Evolutionary conservation across 2,329 filamentous ascomycete species (phyloP).

Genomic region (Hypoxylon sp.): DNA sequence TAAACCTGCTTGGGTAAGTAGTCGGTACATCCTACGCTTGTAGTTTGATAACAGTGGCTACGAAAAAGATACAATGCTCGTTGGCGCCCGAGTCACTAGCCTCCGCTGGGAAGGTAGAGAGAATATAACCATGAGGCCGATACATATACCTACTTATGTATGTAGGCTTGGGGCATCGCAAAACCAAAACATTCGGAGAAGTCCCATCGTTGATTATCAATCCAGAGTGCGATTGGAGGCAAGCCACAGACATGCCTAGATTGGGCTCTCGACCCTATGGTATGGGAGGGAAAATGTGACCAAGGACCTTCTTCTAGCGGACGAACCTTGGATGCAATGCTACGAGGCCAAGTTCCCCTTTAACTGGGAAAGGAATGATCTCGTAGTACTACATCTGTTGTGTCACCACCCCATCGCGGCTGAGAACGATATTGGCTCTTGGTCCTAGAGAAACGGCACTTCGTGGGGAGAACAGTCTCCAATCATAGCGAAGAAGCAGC

Average conservation of each 20-base stretch:
- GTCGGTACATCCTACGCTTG: too few species aligned
- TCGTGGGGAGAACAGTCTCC: slow-evolving; percentile 14
- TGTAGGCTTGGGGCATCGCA: too few species aligned
- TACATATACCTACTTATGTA: too few species aligned
- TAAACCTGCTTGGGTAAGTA: too few species aligned
- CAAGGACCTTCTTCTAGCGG: slow-evolving; percentile 7
- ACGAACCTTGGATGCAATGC: slow-evolving; percentile 18
- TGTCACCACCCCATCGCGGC: slow-evolving; percentile 29
- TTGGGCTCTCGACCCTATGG: slow-evolving; percentile 2
- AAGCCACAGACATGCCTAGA: slow-evolving; percentile 5
- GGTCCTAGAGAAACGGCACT: slow-evolving; percentile 33
- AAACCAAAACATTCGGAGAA: too few species aligned
- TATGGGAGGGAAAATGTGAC: slow-evolving; percentile 13
- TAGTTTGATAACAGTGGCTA: too few species aligned
- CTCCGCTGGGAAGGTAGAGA: too few species aligned
- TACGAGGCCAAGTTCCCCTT: slow-evolving; percentile 13
- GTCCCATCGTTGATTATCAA: not conserved
- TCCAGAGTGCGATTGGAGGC: not conserved
- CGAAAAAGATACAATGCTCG: too few species aligned
- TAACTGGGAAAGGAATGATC: slow-evolving; percentile 16
- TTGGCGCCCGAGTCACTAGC: too few species aligned
- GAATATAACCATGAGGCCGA: too few species aligned
- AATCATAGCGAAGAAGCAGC: slow-evolving; percentile 14
- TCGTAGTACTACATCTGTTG: slow-evolving; percentile 35
- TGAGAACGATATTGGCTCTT: slow-evolving; percentile 31